Percentiles rank a stretch among this genome's conserved stretches.
These are phyloP conservation scores for Paracoccidioides brasiliensis DNA, from an alignment of 2,329 filamentous ascomycete species.

Conservation along the genomic window DNA sequence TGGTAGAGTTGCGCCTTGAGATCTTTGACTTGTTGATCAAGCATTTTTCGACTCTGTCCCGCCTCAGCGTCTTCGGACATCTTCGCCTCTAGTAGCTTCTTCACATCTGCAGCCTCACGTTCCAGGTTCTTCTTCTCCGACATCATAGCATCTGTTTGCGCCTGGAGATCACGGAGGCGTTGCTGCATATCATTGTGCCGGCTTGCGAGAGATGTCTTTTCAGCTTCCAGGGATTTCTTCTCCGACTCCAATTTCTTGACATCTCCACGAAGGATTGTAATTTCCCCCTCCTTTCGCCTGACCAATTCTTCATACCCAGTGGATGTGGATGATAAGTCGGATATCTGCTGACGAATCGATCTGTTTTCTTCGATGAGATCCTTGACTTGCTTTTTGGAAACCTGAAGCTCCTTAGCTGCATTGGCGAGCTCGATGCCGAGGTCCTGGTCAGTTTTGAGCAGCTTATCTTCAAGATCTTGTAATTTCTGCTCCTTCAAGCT, in stretches of 20 bases:
- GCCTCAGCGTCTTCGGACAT: constrained; percentile 83
- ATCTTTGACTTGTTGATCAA: constrained; percentile 77
- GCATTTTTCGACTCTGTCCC: constrained; percentile 62
- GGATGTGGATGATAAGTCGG: constrained; percentile 77
- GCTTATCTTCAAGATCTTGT: constrained; percentile 70
- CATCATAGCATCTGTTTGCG: constrained; percentile 74
- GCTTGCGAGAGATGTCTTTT: constrained; percentile 55
- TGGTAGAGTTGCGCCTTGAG: constrained; percentile 77
- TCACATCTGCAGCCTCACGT: constrained; percentile 79
- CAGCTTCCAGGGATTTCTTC: constrained; percentile 62
- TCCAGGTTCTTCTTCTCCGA: constrained; percentile 74
- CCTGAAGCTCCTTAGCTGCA: constrained; percentile 66
- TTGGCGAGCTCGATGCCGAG: constrained; percentile 70
- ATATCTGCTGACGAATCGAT: constrained; percentile 70
- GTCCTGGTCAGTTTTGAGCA: constrained; percentile 78
- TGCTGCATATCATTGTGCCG: constrained; percentile 69
- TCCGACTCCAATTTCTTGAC: constrained; percentile 73
- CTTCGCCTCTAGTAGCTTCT: constrained; percentile 71
- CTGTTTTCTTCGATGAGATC: constrained; percentile 69
- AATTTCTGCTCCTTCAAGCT: constrained; percentile 79
- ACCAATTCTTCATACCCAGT: constrained; percentile 93
- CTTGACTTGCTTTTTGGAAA: constrained; percentile 58
- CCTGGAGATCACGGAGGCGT: constrained; percentile 71
- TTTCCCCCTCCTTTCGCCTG: constrained; percentile 83
- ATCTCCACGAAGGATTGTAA: constrained; percentile 72